These are phyloP conservation scores for Paramecium caudatum DNA, from an alignment of 73 alveolate genomes.

Conservation along the genomic window DNA sequence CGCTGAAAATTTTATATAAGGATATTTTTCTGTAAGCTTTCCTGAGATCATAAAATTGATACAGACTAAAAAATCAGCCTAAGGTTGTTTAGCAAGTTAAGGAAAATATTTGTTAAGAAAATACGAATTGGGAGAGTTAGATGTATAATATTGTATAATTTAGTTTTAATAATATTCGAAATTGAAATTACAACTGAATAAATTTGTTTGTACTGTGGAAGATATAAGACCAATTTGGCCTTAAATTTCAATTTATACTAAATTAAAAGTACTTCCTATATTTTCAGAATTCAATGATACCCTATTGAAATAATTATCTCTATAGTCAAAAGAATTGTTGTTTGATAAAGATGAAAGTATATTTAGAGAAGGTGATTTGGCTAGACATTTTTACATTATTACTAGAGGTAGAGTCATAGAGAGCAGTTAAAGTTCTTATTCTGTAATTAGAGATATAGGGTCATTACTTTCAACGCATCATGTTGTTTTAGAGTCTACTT, in stretches of 20 bases:
- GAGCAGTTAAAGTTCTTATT: neutral
- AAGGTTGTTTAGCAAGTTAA: slow-evolving; percentile 70
- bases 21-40: slow-evolving; percentile 72
- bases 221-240: slow-evolving; percentile 67
- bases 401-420: slow-evolving; percentile 78
- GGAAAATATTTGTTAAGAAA: slow-evolving; percentile 48
- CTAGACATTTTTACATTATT: slow-evolving; percentile 70
- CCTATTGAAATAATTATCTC: slow-evolving; percentile 39
- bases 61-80: slow-evolving; percentile 70
- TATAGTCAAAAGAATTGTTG: slow-evolving; percentile 47
- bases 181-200: slow-evolving; percentile 58
- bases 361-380: slow-evolving; percentile 71
- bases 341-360: slow-evolving; percentile 75
- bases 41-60: slow-evolving; percentile 76
- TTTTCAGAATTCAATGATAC: slow-evolving; percentile 59
- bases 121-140: slow-evolving; percentile 67
- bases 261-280: slow-evolving; percentile 53
- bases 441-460: slow-evolving; percentile 52
- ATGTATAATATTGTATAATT: neutral
- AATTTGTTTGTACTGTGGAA: slow-evolving; percentile 57
- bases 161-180: slow-evolving; percentile 34
- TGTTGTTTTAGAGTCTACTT: neutral
- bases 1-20: slow-evolving; percentile 72
- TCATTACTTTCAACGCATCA: slow-evolving; percentile 69
- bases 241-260: slow-evolving; percentile 44